Evolutionary conservation across 306 rosid species (phyloP), one percentile per base, ranked within the genome.

Genomic region (Argentina anserina): DNA sequence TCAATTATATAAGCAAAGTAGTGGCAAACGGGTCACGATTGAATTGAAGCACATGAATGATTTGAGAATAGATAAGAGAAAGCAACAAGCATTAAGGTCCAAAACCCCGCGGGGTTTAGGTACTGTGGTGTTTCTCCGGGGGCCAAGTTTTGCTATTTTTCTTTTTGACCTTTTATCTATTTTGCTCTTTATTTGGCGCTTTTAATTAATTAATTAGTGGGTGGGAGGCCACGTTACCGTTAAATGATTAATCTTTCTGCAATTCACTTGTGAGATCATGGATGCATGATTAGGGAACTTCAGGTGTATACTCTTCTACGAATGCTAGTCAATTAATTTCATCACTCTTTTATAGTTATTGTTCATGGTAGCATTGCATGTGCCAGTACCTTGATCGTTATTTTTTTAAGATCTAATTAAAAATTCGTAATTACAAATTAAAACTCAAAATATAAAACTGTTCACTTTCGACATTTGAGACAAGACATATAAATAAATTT

Each of bases 141-240:
- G 71, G 68, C 29, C 75, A 41, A 3, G 37, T 40, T 59, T 23
- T 23, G 15, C 1, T 46, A 0, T 46, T 46, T 13, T 43, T 28
- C 45, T 45, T 62, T 17, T 59, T 58, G 78, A 78, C 76, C 25
- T 61, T 76, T 50, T 23, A 17, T 70, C 78, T n/a, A 17, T 33
- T 49, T 42, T 37, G 28, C 74, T 15, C 7, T 71, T 62, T 15
- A n/a, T 65, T 73, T 61, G 39, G 45, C 14, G 23, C 49, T 43
- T 53, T 71, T 31, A 29, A 75, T 75, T 58, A 42, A 42, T 33
- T 33, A 33, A n/a, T n/a, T n/a, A n/a, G n/a, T n/a, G n/a, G n/a
- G 78, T 33, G 49, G 75, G 72, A 76, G 81, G 78, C 79, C 87
- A 84, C 79, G 67, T 73, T 75, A 69, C 77, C 81, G 71, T 81